phyloP scores from a whole-genome alignment of 202 grass and related monocot species.

The Digitaria exilis region DNA sequence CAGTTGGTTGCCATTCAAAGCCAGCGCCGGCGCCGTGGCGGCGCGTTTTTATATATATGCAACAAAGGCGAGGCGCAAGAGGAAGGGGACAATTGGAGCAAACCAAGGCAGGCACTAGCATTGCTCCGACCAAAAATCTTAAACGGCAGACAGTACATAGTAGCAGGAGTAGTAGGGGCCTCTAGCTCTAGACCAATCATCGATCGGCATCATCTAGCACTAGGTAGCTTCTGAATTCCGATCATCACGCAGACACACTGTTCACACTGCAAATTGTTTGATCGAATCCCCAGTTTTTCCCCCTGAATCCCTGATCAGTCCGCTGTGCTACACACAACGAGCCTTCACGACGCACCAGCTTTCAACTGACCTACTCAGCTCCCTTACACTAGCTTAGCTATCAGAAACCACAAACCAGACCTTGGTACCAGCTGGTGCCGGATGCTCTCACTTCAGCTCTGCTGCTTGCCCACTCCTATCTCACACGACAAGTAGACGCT shows the following conservation, averaged over 20 bases:
- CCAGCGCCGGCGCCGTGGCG: constrained; percentile 38
- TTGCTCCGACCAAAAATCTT: neutral
- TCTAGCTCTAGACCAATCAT: constrained; percentile 44
- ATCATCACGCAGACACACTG: too few relatives aligned
- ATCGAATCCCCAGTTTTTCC: neutral
- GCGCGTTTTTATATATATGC: constrained; percentile 18
- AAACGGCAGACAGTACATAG: constrained; percentile 16
- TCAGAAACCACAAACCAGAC: too few relatives aligned
- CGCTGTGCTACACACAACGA: constrained; percentile 20
- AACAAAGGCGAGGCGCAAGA: constrained; percentile 17
- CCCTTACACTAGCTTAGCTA: neutral
- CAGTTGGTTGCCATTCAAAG: constrained; percentile 40
- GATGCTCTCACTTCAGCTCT: constrained; percentile 3
- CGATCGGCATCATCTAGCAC: neutral
- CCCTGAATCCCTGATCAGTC: neutral
- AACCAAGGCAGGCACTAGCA: too few relatives aligned
- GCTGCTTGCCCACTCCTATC: neutral
- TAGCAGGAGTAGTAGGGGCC: neutral
- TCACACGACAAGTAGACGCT: neutral
- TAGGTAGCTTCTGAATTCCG: too few relatives aligned
- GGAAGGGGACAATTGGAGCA: constrained; percentile 46
- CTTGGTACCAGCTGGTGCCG: constrained; percentile 6
- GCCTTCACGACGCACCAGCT: constrained; percentile 26
- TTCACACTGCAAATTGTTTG: neutral
- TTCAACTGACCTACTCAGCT: neutral